These are phyloP conservation scores for Yarrowia galli DNA, from an alignment of 1,139 yeast species.

Conservation along the genomic window DNA sequence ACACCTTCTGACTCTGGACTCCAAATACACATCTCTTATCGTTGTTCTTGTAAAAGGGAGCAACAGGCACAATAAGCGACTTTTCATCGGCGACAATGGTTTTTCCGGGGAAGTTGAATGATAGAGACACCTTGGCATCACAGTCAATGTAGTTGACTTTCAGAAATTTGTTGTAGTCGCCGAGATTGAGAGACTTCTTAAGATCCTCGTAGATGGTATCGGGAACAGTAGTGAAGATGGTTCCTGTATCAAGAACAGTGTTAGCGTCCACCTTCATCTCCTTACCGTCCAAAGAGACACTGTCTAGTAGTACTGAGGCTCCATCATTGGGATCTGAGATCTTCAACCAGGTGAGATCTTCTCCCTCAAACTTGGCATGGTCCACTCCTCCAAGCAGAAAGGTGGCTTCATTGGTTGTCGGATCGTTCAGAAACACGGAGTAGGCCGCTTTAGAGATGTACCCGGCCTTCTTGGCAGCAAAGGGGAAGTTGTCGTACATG, in stretches of 20 bases:
- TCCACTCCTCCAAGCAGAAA: slow-evolving; percentile 1
- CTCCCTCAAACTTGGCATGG: slow-evolving; percentile 2
- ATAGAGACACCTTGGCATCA: background rate
- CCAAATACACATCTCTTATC: background rate
- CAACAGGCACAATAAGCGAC: background rate
- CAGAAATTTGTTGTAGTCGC: background rate
- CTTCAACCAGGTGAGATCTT: background rate
- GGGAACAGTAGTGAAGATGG: background rate
- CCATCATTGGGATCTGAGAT: background rate
- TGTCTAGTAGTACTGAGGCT: background rate
- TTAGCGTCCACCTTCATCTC: background rate
- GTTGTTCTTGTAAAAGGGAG: background rate
- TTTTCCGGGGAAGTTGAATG: background rate
- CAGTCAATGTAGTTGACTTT: background rate
- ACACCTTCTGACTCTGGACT: background rate
- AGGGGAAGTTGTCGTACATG: background rate
- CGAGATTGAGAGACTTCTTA: background rate
- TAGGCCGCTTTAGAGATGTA: background rate
- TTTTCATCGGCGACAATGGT: background rate
- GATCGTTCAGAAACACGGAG: background rate
- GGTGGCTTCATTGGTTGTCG: background rate
- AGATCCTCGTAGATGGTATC: background rate
- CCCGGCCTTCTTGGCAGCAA: background rate
- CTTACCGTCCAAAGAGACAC: background rate
- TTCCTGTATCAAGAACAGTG: background rate